These are phyloP conservation scores for Aspergillus melleus DNA, from an alignment of 2,329 filamentous ascomycete genomes.

Conservation along the genomic window DNA sequence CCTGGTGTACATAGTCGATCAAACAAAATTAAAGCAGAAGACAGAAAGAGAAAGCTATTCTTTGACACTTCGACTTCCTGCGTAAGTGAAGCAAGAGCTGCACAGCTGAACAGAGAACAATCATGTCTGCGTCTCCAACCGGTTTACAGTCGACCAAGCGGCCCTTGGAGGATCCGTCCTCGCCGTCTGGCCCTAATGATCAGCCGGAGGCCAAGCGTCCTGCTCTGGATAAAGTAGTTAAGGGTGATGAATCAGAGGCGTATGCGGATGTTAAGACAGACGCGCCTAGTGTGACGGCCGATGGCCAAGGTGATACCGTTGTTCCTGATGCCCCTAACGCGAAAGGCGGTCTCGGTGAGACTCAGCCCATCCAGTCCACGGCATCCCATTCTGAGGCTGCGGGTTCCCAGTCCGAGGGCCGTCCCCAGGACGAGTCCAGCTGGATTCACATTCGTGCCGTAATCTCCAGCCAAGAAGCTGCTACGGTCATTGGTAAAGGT, in stretches of 20 bases:
- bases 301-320: constrained; percentile 64
- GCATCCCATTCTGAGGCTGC: constrained; percentile 55
- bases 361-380: constrained; percentile 61
- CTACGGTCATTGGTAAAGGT: constrained; percentile 96
- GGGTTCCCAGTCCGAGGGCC: constrained; percentile 40
- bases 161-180: constrained; percentile 94
- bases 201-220: constrained; percentile 97
- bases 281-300: constrained; percentile 22
- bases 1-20: constrained; percentile 76
- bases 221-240: constrained; percentile 87
- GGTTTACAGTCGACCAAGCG: constrained; percentile 67
- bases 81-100: constrained; percentile 39
- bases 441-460: constrained; percentile 98
- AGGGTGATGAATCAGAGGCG: constrained; percentile 53
- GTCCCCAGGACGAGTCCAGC: constrained; percentile 80
- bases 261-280: constrained; percentile 30
- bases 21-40: constrained; percentile 55
- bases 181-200: constrained; percentile 84
- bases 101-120: constrained; percentile 29
- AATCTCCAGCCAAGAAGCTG: constrained; percentile 95
- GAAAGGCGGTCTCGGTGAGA: constrained; percentile 52
- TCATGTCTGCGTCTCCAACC: constrained; percentile 70
- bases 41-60: constrained; percentile 49
- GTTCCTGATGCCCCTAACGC: constrained; percentile 64
- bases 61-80: constrained; percentile 46